Conservation (phyloP, 148 eudicot species). For the Persicaria maculosa region DNA sequence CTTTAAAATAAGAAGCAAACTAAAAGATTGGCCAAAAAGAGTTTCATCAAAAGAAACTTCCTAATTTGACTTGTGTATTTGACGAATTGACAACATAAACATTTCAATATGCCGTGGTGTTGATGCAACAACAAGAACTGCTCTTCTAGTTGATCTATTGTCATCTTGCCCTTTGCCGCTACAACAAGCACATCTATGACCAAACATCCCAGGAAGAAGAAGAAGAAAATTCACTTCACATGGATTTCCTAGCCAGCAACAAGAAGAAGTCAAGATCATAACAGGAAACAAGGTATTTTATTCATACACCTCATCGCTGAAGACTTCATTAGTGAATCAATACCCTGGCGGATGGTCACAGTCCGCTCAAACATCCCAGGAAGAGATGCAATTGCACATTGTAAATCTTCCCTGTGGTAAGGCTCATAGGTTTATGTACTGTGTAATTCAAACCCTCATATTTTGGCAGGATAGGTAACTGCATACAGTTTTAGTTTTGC, state of each 20-base stretch:
- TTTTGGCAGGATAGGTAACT: constrained; percentile 9
- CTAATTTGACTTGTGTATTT: too few relatives aligned
- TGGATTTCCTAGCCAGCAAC: too few relatives aligned
- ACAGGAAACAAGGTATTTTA: not conserved
- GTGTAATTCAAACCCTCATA: constrained; percentile 32
- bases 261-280: not conserved
- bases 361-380: constrained; percentile 95
- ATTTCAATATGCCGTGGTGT: too few relatives aligned
- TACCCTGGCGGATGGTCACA: constrained; percentile 34
- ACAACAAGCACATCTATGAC: constrained; percentile 42
- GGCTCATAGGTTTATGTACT: not conserved
- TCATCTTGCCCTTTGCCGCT: constrained; percentile 51
- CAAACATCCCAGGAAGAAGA: too few relatives aligned
- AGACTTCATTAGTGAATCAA: too few relatives aligned
- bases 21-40: too few relatives aligned
- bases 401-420: not conserved
- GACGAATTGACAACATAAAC: too few relatives aligned
- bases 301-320: constrained; percentile 11
- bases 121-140: too few relatives aligned
- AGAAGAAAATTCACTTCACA: too few relatives aligned
- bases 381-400: constrained; percentile 85
- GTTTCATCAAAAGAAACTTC: too few relatives aligned
- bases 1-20: too few relatives aligned
- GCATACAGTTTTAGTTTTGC: constrained; percentile 5
- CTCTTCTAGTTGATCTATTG: not conserved